Percentiles rank a stretch among this genome's conserved stretches.
phyloP scores from a whole-genome alignment of 495 filamentous ascomycete genomes.

The Penicillium alfredii region DNA sequence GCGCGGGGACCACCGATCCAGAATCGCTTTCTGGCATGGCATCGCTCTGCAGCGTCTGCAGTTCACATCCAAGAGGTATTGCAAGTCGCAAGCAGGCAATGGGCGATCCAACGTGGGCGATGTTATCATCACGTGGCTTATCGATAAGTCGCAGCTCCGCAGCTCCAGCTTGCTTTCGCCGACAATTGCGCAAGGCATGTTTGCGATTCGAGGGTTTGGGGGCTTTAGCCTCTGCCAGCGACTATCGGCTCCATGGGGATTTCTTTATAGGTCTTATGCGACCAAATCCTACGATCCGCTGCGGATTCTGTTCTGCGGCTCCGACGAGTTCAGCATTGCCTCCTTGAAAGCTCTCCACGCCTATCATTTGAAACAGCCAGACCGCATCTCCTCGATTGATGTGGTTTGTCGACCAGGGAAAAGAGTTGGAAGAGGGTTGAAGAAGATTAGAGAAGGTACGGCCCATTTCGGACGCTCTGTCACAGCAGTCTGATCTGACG shows the following conservation, averaged over 20 bases:
- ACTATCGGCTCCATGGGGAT: constrained; percentile 3
- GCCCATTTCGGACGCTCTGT: constrained; percentile 3
- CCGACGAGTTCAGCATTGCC: constrained; percentile 82
- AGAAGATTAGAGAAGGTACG: constrained; percentile 62
- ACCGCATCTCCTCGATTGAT: constrained; percentile 72
- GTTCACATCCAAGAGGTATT: constrained; percentile 3
- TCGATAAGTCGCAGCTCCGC: constrained; percentile 19
- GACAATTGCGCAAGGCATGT: too few species aligned
- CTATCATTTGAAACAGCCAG: constrained; percentile 48
- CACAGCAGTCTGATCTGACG: constrained; percentile 7
- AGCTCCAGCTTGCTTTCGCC: constrained; percentile 9
- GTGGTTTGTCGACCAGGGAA: constrained; percentile 80
- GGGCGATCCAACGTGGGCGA: too few species aligned
- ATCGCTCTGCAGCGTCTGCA: constrained; percentile 14
- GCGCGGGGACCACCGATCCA: constrained; percentile 61
- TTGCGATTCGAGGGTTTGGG: constrained; percentile 15
- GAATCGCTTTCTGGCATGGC: constrained; percentile 37
- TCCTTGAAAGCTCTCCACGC: constrained; percentile 66
- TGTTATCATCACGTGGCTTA: constrained; percentile 42
- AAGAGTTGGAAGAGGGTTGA: constrained; percentile 64
- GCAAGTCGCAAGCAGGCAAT: constrained; percentile 3
- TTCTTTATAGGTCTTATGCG: constrained; percentile 20
- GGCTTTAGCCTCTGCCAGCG: constrained; percentile 21
- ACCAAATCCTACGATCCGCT: constrained; percentile 54
- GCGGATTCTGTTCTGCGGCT: constrained; percentile 92